Conservation (phyloP, 768 basidiomycete species). For the Pisolithus sp. region DNA sequence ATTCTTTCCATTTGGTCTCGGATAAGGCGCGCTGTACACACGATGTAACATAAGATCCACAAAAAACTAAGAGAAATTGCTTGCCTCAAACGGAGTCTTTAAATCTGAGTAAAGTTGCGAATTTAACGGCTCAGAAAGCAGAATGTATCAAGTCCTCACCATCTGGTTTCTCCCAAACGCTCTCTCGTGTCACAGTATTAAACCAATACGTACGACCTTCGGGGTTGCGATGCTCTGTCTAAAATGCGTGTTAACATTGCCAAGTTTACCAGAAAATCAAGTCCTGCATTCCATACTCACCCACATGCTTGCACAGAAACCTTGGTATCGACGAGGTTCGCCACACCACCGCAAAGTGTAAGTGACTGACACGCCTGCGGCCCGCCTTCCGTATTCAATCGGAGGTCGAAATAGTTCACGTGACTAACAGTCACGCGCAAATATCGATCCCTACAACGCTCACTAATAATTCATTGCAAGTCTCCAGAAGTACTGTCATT, state of each 20-base stretch:
- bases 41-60: constrained; percentile 1
- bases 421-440: no score
- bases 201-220: constrained; percentile 99
- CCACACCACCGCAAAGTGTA: no score
- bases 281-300: constrained; percentile 14
- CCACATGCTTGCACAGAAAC: constrained; percentile 18
- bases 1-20: constrained; percentile 94
- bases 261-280: background rate
- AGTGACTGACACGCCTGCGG: no score
- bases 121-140: background rate
- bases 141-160: constrained; percentile 38
- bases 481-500: no score
- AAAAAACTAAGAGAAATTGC: constrained; percentile 10
- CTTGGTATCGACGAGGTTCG: no score
- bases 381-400: no score
- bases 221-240: constrained; percentile 93
- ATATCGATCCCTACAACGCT: no score
- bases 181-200: constrained; percentile 80
- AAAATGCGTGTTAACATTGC: constrained; percentile 3
- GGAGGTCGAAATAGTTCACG: no score
- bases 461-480: no score
- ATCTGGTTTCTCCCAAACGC: constrained; percentile 98
- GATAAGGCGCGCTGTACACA: constrained; percentile 67
- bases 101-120: constrained; percentile 48
- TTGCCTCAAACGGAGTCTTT: constrained; percentile 87